These are phyloP conservation scores for Botrytis fabae DNA, from an alignment of 2,329 filamentous ascomycete species.

Conservation along the genomic window DNA sequence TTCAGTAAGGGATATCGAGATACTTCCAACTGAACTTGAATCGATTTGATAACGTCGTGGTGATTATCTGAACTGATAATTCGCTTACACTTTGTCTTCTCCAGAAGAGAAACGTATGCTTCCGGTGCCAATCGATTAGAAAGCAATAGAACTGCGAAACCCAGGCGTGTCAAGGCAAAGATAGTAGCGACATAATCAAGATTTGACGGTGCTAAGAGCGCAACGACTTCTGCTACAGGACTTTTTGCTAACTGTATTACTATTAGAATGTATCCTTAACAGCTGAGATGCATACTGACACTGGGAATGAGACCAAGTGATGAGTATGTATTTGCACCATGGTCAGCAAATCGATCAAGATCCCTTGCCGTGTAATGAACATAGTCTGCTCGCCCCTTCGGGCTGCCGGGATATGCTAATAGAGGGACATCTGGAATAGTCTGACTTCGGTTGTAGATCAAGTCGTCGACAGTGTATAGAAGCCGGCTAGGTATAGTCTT, in stretches of 20 bases:
- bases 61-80: constrained; percentile 22
- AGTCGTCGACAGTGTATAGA: constrained; percentile 33
- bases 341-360: constrained; percentile 38
- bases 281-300: constrained; percentile 14
- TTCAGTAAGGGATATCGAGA: constrained; percentile 32
- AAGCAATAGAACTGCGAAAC: constrained; percentile 54
- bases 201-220: constrained; percentile 38
- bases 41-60: constrained; percentile 20
- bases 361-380: constrained; percentile 37
- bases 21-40: constrained; percentile 28
- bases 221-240: constrained; percentile 27
- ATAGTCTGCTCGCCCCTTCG: constrained; percentile 33
- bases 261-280: not conserved
- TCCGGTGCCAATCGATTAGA: constrained; percentile 54
- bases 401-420: constrained; percentile 34
- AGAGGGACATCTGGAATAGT: constrained; percentile 33
- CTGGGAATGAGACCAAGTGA: constrained; percentile 30
- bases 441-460: constrained; percentile 32
- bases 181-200: constrained; percentile 55
- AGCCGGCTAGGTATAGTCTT: not conserved
- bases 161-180: constrained; percentile 53
- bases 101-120: constrained; percentile 51
- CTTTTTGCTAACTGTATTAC: not conserved
- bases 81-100: constrained; percentile 42
- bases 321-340: constrained; percentile 32